These are phyloP conservation scores for Salix exigua DNA, from an alignment of 345 rosid genomes.

Conservation along the genomic window DNA sequence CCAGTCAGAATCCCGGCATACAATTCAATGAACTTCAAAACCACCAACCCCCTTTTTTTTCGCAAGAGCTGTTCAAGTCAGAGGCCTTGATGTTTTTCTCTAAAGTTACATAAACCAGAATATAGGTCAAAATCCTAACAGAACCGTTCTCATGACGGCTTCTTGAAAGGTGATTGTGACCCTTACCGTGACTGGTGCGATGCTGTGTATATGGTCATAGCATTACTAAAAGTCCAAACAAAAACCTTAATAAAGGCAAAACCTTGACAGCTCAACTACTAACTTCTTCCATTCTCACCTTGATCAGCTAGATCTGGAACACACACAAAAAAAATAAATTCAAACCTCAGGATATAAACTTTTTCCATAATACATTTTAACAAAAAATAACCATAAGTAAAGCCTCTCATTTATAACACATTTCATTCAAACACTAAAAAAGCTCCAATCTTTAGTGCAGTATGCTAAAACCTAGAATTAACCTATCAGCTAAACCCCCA, in stretches of 20 bases:
- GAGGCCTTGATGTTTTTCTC: background rate
- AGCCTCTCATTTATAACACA: background rate
- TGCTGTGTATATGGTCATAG: background rate
- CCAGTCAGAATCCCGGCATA: slow-evolving; percentile 2
- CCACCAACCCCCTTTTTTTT: background rate
- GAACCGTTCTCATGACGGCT: slow-evolving; percentile 18
- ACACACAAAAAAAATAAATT: background rate
- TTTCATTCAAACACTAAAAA: background rate
- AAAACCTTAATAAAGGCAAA: slow-evolving; percentile 1
- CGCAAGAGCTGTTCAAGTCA: slow-evolving; percentile 3
- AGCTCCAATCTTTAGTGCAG: background rate
- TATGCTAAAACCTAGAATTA: background rate
- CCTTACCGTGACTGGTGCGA: background rate
- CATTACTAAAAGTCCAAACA: background rate
- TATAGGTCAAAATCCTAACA: slow-evolving; percentile 12
- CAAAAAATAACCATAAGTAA: background rate
- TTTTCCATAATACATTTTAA: background rate
- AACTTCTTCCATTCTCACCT: background rate
- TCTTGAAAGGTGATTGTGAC: slow-evolving; percentile 11
- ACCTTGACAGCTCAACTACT: background rate
- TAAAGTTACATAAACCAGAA: slow-evolving; percentile 13
- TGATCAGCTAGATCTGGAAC: slow-evolving; percentile 14
- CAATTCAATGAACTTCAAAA: background rate
- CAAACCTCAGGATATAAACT: background rate
- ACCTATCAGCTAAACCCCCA: background rate